Conservation (phyloP, 768 basidiomycete genomes). For the Daedaleopsis nitida region DNA sequence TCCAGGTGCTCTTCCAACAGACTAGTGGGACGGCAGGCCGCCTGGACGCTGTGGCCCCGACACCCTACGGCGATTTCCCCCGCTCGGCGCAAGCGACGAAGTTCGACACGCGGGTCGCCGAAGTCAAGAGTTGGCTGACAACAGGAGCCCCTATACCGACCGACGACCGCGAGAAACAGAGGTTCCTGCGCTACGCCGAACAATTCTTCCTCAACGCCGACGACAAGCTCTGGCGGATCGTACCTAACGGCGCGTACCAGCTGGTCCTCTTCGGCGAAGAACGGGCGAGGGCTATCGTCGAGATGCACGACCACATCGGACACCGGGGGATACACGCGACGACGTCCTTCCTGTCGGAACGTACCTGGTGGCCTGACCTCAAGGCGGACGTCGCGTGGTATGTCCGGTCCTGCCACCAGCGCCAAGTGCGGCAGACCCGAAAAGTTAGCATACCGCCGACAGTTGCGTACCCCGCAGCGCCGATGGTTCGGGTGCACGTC, state of each 20-base stretch:
- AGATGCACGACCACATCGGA: slow-evolving; percentile 18
- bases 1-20: background rate
- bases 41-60: background rate
- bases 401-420: slow-evolving; percentile 37
- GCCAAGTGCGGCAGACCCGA: slow-evolving; percentile 32
- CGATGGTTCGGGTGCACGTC: slow-evolving; percentile 39
- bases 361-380: slow-evolving; percentile 30
- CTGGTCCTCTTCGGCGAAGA: slow-evolving; percentile 5
- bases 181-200: slow-evolving; percentile 18
- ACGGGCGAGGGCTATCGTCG: slow-evolving; percentile 3
- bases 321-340: slow-evolving; percentile 25
- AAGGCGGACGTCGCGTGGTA: slow-evolving; percentile 24
- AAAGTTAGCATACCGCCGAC: slow-evolving; percentile 30
- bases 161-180: background rate
- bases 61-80: background rate
- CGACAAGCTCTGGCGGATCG: slow-evolving; percentile 16
- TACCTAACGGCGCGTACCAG: slow-evolving; percentile 20
- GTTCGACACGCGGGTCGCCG: background rate
- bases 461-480: slow-evolving; percentile 17
- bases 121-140: background rate
- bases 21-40: background rate
- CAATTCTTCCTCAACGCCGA: background rate
- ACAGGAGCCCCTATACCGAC: background rate
- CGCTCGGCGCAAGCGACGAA: background rate
- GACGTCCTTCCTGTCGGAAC: background rate